Base-by-base conservation (phyloP, 768 basidiomycete genomes). In the Auriscalpium orientale region DNA sequence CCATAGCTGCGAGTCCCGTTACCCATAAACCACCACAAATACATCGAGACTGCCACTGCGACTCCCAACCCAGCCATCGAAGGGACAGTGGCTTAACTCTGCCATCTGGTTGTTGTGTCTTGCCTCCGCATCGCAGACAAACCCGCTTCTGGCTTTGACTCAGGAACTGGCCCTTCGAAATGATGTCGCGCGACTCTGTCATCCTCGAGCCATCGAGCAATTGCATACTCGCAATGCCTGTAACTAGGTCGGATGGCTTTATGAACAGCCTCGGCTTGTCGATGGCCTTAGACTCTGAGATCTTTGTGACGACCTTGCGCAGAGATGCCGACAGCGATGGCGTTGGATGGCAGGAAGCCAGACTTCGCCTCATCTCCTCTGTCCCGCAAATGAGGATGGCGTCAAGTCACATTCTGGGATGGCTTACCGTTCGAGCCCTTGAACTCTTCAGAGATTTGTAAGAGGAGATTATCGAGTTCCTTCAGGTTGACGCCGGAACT, bases 11-110 rank as follows among this genome's bases (percentile, higher is more conserved):
- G 16, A 35, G n/a, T 36, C 48, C 16, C 2, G 20, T 37, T 1
- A 54, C 52, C 89, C 88, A 91, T 10, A 68, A 62, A 10, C 89
- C 89, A 28, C 85, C 86, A 69, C 89, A 91, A 18, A 90, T 73
- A 67, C 89, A 91, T 22, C 75, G 75, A 21, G 63, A 66, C 35
- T 66, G 67, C 84, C 83, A 89, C 61, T 73, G 74, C 59, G 70
- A 80, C 68, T 85, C 82, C 85, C 87, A 91, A 18, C 75, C 70
- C 50, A 68, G 74, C 88, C 89, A 79, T 43, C 67, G 65, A 33
- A 65, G 75, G 55, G 71, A 76, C n/a, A 67, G 59, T 50, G 71
- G 71, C 46, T 47, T 63, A 51, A 67, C 64, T 28, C 68, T 20
- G 36, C 45, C 13, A 46, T 49, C 20, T 12, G 68, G 71, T 7